Conservation (phyloP, 2,329 filamentous ascomycete genomes). For the Emericellopsis atlantica region DNA sequence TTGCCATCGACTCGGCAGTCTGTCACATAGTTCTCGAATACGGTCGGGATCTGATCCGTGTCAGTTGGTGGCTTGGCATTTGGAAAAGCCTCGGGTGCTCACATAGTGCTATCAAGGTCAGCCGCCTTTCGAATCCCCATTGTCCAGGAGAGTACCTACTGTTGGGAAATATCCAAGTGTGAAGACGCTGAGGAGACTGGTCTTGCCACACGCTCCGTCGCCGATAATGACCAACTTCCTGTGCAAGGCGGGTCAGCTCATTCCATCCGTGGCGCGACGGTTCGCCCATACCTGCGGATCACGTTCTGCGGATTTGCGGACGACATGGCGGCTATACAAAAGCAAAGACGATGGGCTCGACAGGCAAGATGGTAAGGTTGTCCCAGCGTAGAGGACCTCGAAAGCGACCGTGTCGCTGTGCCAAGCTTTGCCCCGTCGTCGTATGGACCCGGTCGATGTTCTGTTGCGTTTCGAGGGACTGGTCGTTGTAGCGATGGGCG, state of each 20-base stretch:
- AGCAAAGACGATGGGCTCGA: too few species aligned
- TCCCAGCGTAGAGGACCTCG: too few species aligned
- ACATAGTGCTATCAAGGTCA: constrained; percentile 40
- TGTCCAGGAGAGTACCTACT: constrained; percentile 41
- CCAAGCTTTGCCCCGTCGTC: too few species aligned
- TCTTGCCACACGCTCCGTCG: constrained; percentile 96
- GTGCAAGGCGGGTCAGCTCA: constrained; percentile 4
- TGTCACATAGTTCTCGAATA: constrained; percentile 99
- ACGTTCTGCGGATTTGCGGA: constrained; percentile 38
- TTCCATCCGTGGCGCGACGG: too few species aligned
- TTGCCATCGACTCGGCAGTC: constrained; percentile 97
- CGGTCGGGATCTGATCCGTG: constrained; percentile 68
- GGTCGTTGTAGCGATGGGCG: too few species aligned
- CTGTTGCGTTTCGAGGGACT: too few species aligned
- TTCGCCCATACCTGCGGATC: constrained; percentile 47
- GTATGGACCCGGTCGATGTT: too few species aligned
- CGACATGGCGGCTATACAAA: constrained; percentile 21
- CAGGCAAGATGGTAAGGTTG: too few species aligned
- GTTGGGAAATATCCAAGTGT: constrained; percentile 96
- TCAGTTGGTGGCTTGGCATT: constrained; percentile 7
- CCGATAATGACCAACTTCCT: constrained; percentile 97
- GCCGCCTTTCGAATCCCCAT: not conserved
- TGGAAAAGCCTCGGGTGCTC: constrained; percentile 15
- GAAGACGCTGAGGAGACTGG: constrained; percentile 92
- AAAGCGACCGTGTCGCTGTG: too few species aligned